phyloP scores from a whole-genome alignment of 257 asterid species.

The Ocimum tenuiflorum region DNA sequence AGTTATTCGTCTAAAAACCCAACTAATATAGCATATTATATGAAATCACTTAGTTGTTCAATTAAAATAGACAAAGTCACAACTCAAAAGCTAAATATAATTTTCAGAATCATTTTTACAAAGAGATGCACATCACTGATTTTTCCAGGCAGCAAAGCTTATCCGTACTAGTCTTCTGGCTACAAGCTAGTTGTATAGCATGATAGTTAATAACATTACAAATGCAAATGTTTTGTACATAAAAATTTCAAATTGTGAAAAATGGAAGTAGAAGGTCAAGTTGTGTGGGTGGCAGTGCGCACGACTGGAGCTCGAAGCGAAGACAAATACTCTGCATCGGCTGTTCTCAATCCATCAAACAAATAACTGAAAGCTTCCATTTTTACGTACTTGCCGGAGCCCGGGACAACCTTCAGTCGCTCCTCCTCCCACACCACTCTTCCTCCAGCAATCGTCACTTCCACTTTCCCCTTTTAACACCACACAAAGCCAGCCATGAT shows the following conservation, averaged over 20 bases:
- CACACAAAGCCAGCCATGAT: not conserved
- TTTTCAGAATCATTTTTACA: too few species aligned
- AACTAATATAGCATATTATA: too few species aligned
- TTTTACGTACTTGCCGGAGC: conserved; percentile 68
- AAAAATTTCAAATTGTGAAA: not conserved
- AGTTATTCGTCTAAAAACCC: too few species aligned
- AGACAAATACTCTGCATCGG: conserved; percentile 48
- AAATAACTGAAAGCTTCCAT: conserved; percentile 79
- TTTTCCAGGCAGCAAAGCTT: not conserved
- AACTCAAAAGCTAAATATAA: too few species aligned
- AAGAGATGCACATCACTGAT: not conserved
- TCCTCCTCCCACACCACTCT: conserved; percentile 77
- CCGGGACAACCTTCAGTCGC: conserved; percentile 57
- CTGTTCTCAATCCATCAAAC: conserved; percentile 58
- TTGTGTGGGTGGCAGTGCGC: conserved; percentile 21
- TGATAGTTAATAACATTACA: not conserved
- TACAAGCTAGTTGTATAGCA: not conserved
- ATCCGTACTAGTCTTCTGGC: not conserved
- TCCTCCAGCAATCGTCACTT: conserved; percentile 87
- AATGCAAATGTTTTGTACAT: not conserved
- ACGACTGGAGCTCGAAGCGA: conserved; percentile 73
- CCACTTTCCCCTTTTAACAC: conserved; percentile 84
- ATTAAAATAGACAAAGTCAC: too few species aligned
- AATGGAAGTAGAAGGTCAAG: conserved; percentile 5
- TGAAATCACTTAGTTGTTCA: too few species aligned